These are phyloP conservation scores for Rosa chinensis DNA, from an alignment of 306 rosid genomes.

Conservation along the genomic window DNA sequence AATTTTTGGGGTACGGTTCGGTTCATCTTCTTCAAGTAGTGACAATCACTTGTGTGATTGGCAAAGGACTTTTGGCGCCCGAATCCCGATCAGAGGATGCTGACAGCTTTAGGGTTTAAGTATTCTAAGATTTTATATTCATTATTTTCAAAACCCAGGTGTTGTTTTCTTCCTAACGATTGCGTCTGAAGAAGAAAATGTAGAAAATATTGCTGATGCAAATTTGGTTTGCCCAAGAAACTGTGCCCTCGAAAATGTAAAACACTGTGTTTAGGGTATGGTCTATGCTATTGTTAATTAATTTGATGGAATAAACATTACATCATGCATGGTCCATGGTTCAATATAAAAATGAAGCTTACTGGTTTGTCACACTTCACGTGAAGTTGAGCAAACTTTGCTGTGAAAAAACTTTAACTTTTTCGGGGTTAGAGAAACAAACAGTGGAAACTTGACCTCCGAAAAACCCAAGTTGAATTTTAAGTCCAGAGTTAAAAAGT, in stretches of 20 bases:
- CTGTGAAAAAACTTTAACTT: not conserved
- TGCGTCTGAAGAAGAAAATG: slow-evolving; percentile 44
- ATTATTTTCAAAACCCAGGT: slow-evolving; percentile 16
- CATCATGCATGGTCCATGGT: slow-evolving; percentile 41
- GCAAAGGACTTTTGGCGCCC: slow-evolving; percentile 45
- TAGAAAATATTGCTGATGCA: slow-evolving; percentile 41
- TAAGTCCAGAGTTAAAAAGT: not conserved
- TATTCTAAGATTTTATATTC: slow-evolving; percentile 19
- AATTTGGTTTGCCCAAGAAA: slow-evolving; percentile 34
- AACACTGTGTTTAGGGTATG: not conserved
- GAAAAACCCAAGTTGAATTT: not conserved
- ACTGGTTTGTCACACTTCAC: slow-evolving; percentile 50
- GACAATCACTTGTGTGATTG: slow-evolving; percentile 23
- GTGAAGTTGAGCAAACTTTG: slow-evolving; percentile 29
- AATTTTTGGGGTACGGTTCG: slow-evolving; percentile 42
- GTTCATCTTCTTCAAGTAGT: slow-evolving; percentile 29
- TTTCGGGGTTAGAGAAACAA: not conserved
- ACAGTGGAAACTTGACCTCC: not conserved
- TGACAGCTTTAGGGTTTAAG: slow-evolving; percentile 36
- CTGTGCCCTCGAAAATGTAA: slow-evolving; percentile 38
- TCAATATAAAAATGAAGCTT: slow-evolving; percentile 32
- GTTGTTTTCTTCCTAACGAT: slow-evolving; percentile 33
- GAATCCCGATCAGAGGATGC: slow-evolving; percentile 35
- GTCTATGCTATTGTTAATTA: slow-evolving; percentile 35
- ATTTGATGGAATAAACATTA: slow-evolving; percentile 25